Evolutionary conservation across 169 alveolate species (phyloP).

Genomic region (Plasmodium gaboni): DNA sequence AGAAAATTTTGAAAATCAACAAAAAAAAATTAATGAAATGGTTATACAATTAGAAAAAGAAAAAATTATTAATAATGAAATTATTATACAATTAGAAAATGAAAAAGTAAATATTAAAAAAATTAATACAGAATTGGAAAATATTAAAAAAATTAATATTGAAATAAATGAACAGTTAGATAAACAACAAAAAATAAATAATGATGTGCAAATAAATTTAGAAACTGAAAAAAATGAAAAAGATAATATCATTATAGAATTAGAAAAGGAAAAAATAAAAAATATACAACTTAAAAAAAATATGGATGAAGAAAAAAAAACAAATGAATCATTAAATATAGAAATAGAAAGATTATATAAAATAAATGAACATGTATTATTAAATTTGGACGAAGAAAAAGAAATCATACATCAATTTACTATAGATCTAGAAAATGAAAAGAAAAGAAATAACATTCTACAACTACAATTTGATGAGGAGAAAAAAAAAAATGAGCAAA

Average conservation of each 20-base stretch:
- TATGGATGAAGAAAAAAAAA: conserved; percentile 29
- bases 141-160: background rate
- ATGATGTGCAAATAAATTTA: background rate
- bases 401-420: conserved; percentile 6
- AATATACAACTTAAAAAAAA: background rate
- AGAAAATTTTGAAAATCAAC: conserved; percentile 42
- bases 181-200: conserved; percentile 5
- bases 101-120: background rate
- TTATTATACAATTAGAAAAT: conserved; percentile 19
- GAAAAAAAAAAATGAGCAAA: background rate
- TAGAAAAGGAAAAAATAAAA: conserved; percentile 10
- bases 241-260: background rate
- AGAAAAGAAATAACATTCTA: conserved; percentile 9
- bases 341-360: conserved; percentile 28
- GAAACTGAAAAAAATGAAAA: background rate
- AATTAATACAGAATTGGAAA: conserved; percentile 8
- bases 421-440: conserved; percentile 35
- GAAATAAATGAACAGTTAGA: conserved; percentile 5
- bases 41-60: conserved; percentile 23
- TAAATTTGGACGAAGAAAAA: conserved; percentile 37
- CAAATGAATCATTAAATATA: background rate
- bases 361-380: background rate
- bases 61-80: conserved; percentile 12
- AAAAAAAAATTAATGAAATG: conserved; percentile 4
- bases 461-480: conserved; percentile 23